Evolutionary conservation across 495 filamentous ascomycete species (phyloP).

Genomic region (Lasiosphaeria miniovina): DNA sequence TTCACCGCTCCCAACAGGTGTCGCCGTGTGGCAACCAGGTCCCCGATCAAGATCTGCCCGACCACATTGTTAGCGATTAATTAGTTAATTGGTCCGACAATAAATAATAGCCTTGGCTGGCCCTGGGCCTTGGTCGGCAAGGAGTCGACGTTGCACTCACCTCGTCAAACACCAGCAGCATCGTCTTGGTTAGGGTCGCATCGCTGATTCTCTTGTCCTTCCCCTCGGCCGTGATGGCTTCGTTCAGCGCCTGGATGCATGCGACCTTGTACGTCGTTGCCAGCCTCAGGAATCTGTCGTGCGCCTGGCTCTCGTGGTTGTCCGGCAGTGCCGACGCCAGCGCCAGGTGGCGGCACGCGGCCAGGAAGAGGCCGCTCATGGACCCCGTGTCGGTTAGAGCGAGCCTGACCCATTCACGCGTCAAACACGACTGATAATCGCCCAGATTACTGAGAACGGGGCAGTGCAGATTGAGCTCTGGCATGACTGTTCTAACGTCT

Average conservation of each 20-base stretch:
- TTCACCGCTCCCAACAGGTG: conserved; percentile 4
- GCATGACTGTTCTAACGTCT: conserved; percentile 3
- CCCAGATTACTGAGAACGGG: background rate
- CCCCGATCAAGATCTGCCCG: background rate
- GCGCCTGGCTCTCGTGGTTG: background rate
- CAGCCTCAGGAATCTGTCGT: background rate
- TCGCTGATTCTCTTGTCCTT: background rate
- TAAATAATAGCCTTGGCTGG: no score
- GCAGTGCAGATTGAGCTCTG: background rate
- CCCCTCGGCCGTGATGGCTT: conserved; percentile 2
- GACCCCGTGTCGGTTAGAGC: background rate
- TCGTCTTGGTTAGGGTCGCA: background rate
- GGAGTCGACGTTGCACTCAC: background rate
- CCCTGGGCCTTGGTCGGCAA: no score
- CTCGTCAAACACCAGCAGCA: conserved; percentile 10
- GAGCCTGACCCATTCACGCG: background rate
- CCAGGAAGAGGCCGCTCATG: background rate
- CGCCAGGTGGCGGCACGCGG: background rate
- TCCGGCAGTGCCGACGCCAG: no score
- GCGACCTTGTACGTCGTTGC: background rate
- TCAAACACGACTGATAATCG: background rate
- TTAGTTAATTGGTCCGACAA: no score
- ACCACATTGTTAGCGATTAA: background rate
- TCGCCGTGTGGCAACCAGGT: background rate
- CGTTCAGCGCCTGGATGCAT: background rate